Base-by-base conservation (phyloP, 495 filamentous ascomycete genomes). In the Neurospora sp. region DNA sequence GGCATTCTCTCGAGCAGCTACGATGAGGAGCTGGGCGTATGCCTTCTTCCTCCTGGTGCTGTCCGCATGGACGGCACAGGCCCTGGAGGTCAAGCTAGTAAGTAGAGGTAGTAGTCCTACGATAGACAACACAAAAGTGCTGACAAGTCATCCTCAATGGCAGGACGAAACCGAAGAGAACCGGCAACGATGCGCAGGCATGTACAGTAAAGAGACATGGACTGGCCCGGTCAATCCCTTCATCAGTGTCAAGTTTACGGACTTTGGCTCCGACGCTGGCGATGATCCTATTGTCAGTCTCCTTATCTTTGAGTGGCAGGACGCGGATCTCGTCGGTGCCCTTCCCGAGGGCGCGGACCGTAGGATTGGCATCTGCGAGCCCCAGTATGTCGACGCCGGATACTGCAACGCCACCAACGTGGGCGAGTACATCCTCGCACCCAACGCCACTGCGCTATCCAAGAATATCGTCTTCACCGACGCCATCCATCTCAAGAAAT, bases 161-260 rank as follows among this genome's bases (percentile, higher is more conserved):
- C 78, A 94, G 91, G 89, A 91, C 80, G 86, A 96, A 79, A 89
- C 90, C 75, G 88, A 92, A 44, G 86, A 91, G 39, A 91, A 93
- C 81, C 83, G 88, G 75, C 93, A 97, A 83, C 88, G 91, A 91
- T 99, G 96, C 83, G 91, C 93, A 79, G 96, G 96, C 82, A 98
- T 99, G 96, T 99, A 98, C 83, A 94, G 91, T 81, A 90, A 87
- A 78, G 93, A 90, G 76, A 83, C 91, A 22, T 99, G 96, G 96
- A 93, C 94, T 74, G 96, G 96, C 76, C 88, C 87, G 40, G 86
- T 93, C 70, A 93, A 98, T 73, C 96, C 96, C 11, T 94, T 91
- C 83, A 97, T 99, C 80, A 85, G 91, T 73, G 88, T 91, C 74
- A 94, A 91, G 79, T 97, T 97, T 77, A 84, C 90, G 69, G 89